A percentile compares a stretch with the other conserved stretches of the same genome.
phyloP scores from a whole-genome alignment of 1,139 yeast species.

The Debaryomyces psychrophilus region DNA sequence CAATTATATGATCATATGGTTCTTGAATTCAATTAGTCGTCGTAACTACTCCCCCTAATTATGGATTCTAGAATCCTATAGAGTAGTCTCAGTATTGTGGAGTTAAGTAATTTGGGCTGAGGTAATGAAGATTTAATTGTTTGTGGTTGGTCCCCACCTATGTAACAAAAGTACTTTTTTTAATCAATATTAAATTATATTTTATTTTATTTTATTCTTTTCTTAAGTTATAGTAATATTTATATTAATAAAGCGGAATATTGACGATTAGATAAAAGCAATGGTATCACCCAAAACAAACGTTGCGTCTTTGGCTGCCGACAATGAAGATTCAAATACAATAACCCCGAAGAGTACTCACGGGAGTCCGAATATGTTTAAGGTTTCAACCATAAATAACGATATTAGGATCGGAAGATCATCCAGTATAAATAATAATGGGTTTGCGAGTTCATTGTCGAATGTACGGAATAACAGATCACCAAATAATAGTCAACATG shows the following conservation, averaged over 20 bases:
- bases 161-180: background rate
- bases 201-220: background rate
- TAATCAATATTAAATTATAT: background rate
- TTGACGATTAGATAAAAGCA: background rate
- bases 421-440: constrained; percentile 7
- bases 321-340: background rate
- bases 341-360: constrained; percentile 1
- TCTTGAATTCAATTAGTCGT: background rate
- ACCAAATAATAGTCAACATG: constrained; percentile 10
- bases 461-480: constrained; percentile 13
- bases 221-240: background rate
- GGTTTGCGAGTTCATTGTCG: constrained; percentile 8
- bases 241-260: background rate
- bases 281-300: constrained; percentile 5
- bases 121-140: background rate
- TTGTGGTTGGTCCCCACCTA: constrained; percentile 4
- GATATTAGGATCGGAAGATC: constrained; percentile 16
- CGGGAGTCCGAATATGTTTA: constrained; percentile 2
- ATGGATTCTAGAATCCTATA: constrained; percentile 1
- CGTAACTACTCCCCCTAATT: background rate
- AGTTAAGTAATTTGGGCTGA: constrained; percentile 1
- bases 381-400: constrained; percentile 14
- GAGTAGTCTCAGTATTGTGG: constrained; percentile 5
- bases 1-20: background rate
- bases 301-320: background rate